Evolutionary conservation across 2,329 filamentous ascomycete genomes (phyloP), one percentile per base, ranked within the genome.

Genomic region (Ceratocystis diversiconidia): DNA sequence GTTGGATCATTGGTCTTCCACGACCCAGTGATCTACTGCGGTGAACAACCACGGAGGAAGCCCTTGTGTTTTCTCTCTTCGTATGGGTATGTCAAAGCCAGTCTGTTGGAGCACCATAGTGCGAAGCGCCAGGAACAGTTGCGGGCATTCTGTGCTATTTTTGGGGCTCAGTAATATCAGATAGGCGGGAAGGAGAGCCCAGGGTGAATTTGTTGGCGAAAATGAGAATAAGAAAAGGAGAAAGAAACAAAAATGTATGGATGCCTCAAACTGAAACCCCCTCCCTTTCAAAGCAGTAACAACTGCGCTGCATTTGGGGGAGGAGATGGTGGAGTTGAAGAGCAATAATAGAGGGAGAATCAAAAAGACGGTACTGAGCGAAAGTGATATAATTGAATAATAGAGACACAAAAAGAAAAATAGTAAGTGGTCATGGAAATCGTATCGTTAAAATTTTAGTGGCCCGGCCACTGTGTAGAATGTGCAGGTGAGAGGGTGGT

Each of bases 351-450:
- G 44, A 41, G 48, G 41, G 32, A 44, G 5, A 46, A 60, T 30
- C 22, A 30, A 41, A 68, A 46, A 65, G 48, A 52, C 25, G 19
- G 48, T 52, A 25, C 48, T 22, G 15, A 25, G 48, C 48, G 25
- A 52, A 52, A 52, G 48, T 10, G 25, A 59, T 59, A 63, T 61
- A 41, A 30, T 36, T 36, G 36, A 55, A 48, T 32, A 17, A 22
- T 62, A 17, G 60, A 41, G 15, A 25, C 19, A 63, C 59, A 65
- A 64, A 65, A 30, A 55, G 63, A 17, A 66, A 63, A 61, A 32
- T 61, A 64, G 60, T n/a, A 32, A n/a, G 17, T 32, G 52, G 63
- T 61, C 63, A 44, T 65, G 55, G 32, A 61, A 65, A 61, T 65
- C 63, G 52, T 65, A 66, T 28, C 52, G 52, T 25, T 59, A 59